Evolutionary conservation across 108 stramenopile genomes (phyloP).

Genomic region (Schizochytrium sp.): DNA sequence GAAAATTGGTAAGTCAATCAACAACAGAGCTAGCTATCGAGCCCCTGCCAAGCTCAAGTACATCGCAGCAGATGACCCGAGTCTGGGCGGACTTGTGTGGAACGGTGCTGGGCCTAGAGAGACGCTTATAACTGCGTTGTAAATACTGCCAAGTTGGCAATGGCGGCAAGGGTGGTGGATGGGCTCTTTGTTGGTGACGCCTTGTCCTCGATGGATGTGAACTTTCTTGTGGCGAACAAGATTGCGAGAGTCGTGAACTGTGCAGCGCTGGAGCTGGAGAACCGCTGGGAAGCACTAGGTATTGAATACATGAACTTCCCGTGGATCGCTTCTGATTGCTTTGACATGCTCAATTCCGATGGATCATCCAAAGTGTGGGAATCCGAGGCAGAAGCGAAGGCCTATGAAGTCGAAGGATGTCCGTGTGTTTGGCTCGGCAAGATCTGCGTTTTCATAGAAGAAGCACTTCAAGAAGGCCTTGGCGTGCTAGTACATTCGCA

Average conservation of each 20-base stretch:
- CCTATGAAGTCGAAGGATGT: neutral
- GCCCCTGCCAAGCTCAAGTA: too few species aligned
- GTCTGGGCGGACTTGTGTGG: too few species aligned
- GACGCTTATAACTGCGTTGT: too few species aligned
- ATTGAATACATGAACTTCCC: constrained; percentile 54
- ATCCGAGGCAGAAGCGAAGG: neutral
- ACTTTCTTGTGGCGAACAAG: constrained; percentile 65
- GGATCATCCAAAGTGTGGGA: neutral
- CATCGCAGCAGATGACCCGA: too few species aligned
- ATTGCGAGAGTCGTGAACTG: constrained; percentile 63
- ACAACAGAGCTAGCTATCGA: too few species aligned
- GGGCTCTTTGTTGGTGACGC: constrained; percentile 67
- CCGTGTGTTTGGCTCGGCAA: constrained; percentile 59
- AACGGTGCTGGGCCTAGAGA: too few species aligned
- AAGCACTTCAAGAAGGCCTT: constrained; percentile 2
- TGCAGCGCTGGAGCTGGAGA: constrained; percentile 60
- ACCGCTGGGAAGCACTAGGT: constrained; percentile 60
- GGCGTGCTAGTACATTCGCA: constrained; percentile 60
- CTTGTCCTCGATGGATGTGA: constrained; percentile 31
- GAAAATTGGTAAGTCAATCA: too few species aligned
- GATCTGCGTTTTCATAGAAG: constrained; percentile 62
- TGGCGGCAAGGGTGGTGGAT: constrained; percentile 64
- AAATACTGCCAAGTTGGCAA: neutral
- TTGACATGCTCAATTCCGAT: constrained; percentile 53
- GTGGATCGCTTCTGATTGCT: constrained; percentile 61